Evolutionary conservation across 2,329 filamentous ascomycete species (phyloP), one percentile per base, ranked within the genome.

Genomic region (Plenodomus tracheiphilus): DNA sequence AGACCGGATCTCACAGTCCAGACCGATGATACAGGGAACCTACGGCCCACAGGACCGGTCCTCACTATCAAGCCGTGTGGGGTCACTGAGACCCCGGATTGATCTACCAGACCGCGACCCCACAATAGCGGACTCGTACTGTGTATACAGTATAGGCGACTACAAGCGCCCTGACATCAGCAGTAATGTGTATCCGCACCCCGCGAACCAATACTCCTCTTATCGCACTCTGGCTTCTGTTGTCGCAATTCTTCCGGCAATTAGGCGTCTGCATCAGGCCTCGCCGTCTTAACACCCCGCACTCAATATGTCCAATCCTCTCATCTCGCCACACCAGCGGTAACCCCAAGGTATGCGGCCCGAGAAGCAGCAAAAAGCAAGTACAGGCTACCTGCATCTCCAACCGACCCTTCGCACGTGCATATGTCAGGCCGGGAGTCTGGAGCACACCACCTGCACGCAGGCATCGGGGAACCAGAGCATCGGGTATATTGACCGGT

Each of bases 381-480:
- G 30, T 47, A 51, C 35, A 53, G 16, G 35, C 21, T 46, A 42
- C 22, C 25, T 45, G 28, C 43, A 25, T 36, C 43, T 46, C n/a
- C 43, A 45, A 47, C 47, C 40, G 46, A 30, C 35, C 36, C 30
- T 42, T 32, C 35, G 41, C 58, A 58, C 49, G 42, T 58, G 54
- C 51, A 55, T 50, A 41, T 36, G 28, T 47, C 43, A 45, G 39
- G 41, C 51, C 47, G 44, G 48, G 45, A 38, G 41, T 42, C 32
- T 51, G 47, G 51, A 48, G 49, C 52, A 41, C 42, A 49, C 41
- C 36, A 49, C 22, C 40, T 51, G 44, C 46, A 40, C 41, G 49
- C 51, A 56, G 54, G 53, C 51, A 49, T 58, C 58, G 57, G 53
- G 59, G 53, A 64, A 49, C 63, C 63, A 65, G 36, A 41, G 49